Conservation (phyloP, 345 rosid genomes). For the Orychophragmus violaceus region DNA sequence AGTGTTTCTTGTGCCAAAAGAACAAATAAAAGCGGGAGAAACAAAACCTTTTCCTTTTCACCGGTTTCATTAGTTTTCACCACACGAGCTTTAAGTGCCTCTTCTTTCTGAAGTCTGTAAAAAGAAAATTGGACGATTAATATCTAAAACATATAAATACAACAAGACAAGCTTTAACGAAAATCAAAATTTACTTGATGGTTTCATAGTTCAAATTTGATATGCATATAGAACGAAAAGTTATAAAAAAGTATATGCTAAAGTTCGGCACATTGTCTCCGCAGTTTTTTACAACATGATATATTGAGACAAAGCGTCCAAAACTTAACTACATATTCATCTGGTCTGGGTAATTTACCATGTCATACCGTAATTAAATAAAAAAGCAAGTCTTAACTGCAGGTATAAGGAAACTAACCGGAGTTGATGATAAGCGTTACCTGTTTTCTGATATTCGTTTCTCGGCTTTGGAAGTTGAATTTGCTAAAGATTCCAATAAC, state of each 20-base stretch:
- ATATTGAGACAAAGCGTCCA: background rate
- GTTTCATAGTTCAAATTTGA: conserved; percentile 4
- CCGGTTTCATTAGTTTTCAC: conserved; percentile 70
- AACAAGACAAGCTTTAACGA: background rate
- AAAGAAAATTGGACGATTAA: background rate
- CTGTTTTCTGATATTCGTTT: conserved; percentile 81
- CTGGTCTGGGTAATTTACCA: background rate
- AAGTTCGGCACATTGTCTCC: background rate
- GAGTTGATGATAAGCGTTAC: conserved; percentile 25
- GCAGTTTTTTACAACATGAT: background rate
- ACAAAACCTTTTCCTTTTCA: conserved; percentile 71
- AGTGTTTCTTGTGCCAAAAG: background rate
- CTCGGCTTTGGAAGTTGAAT: conserved; percentile 72
- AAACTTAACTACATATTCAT: background rate
- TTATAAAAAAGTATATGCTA: background rate
- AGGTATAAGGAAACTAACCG: background rate
- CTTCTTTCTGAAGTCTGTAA: conserved; percentile 73
- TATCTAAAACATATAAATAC: background rate
- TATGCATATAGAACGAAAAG: background rate
- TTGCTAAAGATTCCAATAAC: conserved; percentile 80
- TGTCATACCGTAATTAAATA: background rate
- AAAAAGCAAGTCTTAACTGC: background rate
- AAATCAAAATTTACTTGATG: background rate
- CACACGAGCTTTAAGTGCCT: conserved; percentile 78
- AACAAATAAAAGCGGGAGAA: background rate